Conservation (phyloP, 2,329 filamentous ascomycete species). For the Clonostachys rosea region DNA sequence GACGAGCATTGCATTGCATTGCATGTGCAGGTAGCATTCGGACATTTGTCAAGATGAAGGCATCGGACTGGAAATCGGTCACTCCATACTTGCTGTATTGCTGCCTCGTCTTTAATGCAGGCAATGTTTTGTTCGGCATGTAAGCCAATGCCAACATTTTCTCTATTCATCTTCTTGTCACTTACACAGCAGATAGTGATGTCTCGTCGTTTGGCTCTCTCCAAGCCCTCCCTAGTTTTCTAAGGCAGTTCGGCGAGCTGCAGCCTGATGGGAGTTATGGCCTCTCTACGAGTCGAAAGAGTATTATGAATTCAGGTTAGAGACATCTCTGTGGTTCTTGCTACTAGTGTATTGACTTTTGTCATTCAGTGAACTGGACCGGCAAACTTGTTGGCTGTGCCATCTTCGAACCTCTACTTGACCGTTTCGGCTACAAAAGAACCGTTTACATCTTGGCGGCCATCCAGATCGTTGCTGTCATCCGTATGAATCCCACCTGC, state of each 20-base stretch:
- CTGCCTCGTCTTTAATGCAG: conserved; percentile 1
- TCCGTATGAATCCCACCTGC: background rate
- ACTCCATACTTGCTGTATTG: conserved; percentile 1
- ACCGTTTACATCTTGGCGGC: background rate
- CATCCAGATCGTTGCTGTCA: conserved; percentile 3
- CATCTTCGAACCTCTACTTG: conserved; percentile 1
- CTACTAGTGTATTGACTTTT: background rate
- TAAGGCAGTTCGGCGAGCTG: conserved; percentile 1
- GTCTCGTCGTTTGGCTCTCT: conserved; percentile 2
- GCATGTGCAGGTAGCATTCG: background rate
- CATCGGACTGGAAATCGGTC: background rate
- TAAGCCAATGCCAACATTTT: background rate
- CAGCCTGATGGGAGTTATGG: background rate
- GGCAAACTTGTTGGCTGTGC: conserved; percentile 4
- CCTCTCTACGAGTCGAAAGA: background rate
- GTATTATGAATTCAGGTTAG: conserved; percentile 4
- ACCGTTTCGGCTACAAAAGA: conserved; percentile 2
- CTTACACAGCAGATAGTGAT: conserved; percentile 1
- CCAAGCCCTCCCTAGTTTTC: conserved; percentile 2
- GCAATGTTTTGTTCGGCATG: conserved; percentile 1
- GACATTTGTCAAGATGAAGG: background rate
- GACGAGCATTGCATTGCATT: no score
- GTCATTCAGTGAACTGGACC: conserved; percentile 1
- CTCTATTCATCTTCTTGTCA: background rate
- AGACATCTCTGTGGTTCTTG: background rate